Evolutionary conservation across 1,139 yeast species (phyloP), one percentile per base, ranked within the genome.

Genomic region (Casaregolazyma suthepensis): DNA sequence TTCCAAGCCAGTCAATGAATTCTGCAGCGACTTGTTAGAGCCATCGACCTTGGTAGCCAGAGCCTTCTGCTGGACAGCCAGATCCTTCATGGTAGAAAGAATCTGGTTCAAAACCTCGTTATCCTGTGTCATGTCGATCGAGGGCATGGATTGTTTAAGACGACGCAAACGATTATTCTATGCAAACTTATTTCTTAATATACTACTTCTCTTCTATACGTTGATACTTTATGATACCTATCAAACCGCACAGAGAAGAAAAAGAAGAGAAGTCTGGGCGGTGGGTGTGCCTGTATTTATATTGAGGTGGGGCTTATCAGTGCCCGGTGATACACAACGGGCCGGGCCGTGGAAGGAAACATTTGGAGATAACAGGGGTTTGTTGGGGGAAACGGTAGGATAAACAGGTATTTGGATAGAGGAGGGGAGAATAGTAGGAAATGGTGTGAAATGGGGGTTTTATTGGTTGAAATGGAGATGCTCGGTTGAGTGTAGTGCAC

Each of bases 31-130:
- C 37, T 47, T 47, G 23, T 56, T 56, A n/a, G 60, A 57, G 13
- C 53, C 47, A 42, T 56, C 57, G 20, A 57, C 58, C 20, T 54
- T 51, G 17, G 46, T 26, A n/a, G 54, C 59, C 23, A 57, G 51
- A 20, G 47, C 35, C 44, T 51, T 44, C 52, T 54, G 55, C 50
- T 57, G 54, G 23, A 43, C 31, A 29, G 54, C 42, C n/a, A 57
- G 46, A 13, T 46, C 47, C 23, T 51, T 38, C 18, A 56, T 49
- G 6, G 54, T 52, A 5, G 51, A 50, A 19, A 54, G 48, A 44
- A 50, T 49, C 44, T 45, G 48, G 15, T 46, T 46, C 45, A 45
- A 49, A n/a, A 44, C 35, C 22, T 45, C 52, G 37, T 45, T 48
- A 15, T 45, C 52, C 1, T 29, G 48, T 15, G 48, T 35, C 48